These are phyloP conservation scores for Drechslerella dactyloides DNA, from an alignment of 2,329 filamentous ascomycete genomes.

Conservation along the genomic window DNA sequence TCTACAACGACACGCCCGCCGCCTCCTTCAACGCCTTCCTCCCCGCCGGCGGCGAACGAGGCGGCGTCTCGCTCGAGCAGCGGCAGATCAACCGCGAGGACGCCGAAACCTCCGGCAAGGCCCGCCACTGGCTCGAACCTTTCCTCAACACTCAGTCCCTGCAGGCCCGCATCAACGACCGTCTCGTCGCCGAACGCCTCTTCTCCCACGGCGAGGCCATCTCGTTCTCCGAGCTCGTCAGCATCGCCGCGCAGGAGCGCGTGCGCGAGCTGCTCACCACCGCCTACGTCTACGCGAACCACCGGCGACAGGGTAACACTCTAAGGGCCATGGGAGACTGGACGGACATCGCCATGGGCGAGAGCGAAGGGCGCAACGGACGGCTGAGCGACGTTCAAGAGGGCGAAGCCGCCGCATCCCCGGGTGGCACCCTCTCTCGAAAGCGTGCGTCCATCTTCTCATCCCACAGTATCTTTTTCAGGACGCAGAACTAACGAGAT, in stretches of 20 bases:
- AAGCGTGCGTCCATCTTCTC: constrained; percentile 27
- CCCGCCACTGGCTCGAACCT: constrained; percentile 32
- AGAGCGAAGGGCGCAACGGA: constrained; percentile 35
- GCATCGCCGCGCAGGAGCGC: constrained; percentile 39
- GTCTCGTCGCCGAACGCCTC: constrained; percentile 18
- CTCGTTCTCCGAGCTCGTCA: constrained; percentile 23
- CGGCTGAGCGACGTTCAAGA: constrained; percentile 24
- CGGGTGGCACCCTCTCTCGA: constrained; percentile 19
- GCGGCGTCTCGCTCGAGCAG: constrained; percentile 24
- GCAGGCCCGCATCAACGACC: constrained; percentile 17
- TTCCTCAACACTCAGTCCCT: constrained; percentile 20
- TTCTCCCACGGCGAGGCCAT: constrained; percentile 22
- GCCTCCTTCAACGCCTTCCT: constrained; percentile 25
- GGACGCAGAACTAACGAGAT: background rate
- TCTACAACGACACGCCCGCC: constrained; percentile 51
- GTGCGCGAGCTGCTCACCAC: constrained; percentile 37
- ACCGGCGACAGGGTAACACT: constrained; percentile 33
- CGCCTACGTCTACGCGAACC: constrained; percentile 20
- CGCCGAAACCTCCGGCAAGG: constrained; percentile 41
- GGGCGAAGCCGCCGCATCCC: constrained; percentile 24
- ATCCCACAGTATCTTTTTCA: background rate
- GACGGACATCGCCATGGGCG: constrained; percentile 37
- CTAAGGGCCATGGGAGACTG: constrained; percentile 40
- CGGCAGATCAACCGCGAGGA: constrained; percentile 18
- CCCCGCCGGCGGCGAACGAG: background rate